Percentiles rank a stretch among this genome's conserved stretches.
Evolutionary conservation across 441 rosid genomes (phyloP).

Genomic region (Melianthus villosus): DNA sequence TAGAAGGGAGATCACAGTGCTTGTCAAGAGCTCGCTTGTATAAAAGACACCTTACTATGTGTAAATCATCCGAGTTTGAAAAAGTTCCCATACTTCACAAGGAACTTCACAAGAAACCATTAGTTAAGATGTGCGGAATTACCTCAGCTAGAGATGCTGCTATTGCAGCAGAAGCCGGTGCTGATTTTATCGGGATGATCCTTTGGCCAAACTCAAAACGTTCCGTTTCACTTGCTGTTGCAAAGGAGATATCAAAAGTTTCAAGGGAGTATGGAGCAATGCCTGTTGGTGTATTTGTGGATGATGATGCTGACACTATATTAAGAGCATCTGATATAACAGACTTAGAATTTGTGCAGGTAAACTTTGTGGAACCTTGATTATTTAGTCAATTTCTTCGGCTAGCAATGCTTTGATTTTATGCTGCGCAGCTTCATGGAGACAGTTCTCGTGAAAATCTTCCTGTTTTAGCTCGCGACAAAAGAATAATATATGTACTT

Average conservation of each 20-base stretch:
- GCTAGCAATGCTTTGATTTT: background rate
- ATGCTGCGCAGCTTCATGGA: conserved; percentile 56
- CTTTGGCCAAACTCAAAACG: conserved; percentile 71
- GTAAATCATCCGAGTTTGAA: conserved; percentile 17
- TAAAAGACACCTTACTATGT: conserved; percentile 9
- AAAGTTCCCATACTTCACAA: conserved; percentile 10
- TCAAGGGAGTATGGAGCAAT: conserved; percentile 54
- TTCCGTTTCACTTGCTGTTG: conserved; percentile 50
- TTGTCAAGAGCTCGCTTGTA: conserved; percentile 8
- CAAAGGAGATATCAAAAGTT: conserved; percentile 67
- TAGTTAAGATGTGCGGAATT: conserved; percentile 84
- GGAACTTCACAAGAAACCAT: conserved; percentile 13
- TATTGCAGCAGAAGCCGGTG: conserved; percentile 80
- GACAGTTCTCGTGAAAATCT: conserved; percentile 44
- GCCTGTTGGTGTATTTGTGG: conserved; percentile 88
- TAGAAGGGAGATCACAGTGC: conserved; percentile 9
- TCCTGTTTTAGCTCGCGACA: conserved; percentile 24
- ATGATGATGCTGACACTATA: conserved; percentile 53
- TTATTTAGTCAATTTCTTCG: background rate
- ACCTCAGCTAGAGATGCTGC: conserved; percentile 72
- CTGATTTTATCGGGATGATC: conserved; percentile 74
- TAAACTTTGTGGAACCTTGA: conserved; percentile 7
- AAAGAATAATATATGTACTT: conserved; percentile 51
- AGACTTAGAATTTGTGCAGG: conserved; percentile 71
- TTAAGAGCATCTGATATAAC: conserved; percentile 45